Conservation (phyloP, 148 eudicot species). For the Rhododendron henanense region DNA sequence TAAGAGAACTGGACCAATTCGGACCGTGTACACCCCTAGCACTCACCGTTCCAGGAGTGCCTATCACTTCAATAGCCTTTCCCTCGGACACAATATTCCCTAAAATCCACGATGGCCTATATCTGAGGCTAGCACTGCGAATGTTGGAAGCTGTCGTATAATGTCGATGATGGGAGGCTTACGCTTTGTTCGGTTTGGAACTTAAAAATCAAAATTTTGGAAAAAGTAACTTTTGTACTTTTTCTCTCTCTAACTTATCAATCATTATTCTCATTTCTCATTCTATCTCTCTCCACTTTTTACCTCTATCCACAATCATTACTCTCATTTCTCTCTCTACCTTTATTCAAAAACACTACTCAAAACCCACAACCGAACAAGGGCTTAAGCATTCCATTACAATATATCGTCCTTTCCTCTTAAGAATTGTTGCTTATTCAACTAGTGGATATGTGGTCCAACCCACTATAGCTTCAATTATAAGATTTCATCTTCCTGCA, state of each 20-base stretch:
- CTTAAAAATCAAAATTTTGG: too few species aligned
- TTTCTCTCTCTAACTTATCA: too few species aligned
- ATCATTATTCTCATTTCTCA: too few species aligned
- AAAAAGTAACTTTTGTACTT: too few species aligned
- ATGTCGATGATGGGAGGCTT: background rate
- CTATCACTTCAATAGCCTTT: slow-evolving; percentile 28
- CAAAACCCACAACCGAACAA: too few species aligned
- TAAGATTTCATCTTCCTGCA: background rate
- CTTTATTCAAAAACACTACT: too few species aligned
- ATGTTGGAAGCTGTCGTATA: background rate
- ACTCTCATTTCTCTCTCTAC: too few species aligned
- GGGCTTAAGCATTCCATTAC: background rate
- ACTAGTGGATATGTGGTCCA: slow-evolving; percentile 4
- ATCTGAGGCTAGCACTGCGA: background rate
- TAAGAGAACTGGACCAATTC: too few species aligned
- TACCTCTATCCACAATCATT: too few species aligned
- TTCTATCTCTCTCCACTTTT: too few species aligned
- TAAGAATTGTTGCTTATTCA: background rate
- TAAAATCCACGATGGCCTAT: background rate
- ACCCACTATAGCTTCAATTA: background rate
- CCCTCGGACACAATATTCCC: background rate
- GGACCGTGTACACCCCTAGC: background rate
- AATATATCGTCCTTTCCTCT: background rate
- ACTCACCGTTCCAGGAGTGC: slow-evolving; percentile 24
- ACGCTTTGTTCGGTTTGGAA: too few species aligned